Percentiles rank a stretch among this genome's conserved stretches.
phyloP scores from a whole-genome alignment of 768 basidiomycete genomes.

The Serpula lacrymans region DNA sequence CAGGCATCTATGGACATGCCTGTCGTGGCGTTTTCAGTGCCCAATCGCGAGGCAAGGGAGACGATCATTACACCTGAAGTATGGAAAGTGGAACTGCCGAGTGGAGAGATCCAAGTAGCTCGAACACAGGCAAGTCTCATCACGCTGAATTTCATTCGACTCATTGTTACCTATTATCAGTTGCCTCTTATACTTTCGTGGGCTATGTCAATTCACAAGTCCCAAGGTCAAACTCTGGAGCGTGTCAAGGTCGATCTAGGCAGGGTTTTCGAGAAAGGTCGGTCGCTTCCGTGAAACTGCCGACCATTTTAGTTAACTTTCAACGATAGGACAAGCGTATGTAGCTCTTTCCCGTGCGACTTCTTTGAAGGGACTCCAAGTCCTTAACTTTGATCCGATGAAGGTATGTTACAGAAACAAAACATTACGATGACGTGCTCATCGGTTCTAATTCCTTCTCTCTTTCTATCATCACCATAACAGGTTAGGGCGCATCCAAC shows the following conservation, averaged over 20 bases:
- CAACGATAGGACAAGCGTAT: constrained; percentile 73
- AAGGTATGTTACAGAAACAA: constrained; percentile 47
- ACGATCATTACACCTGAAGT: constrained; percentile 63
- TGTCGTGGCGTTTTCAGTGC: constrained; percentile 72
- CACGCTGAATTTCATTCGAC: not conserved
- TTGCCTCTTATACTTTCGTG: constrained; percentile 87
- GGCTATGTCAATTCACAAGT: constrained; percentile 99
- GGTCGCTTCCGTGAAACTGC: constrained; percentile 9
- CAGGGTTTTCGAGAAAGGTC: constrained; percentile 90
- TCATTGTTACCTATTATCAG: constrained; percentile 44
- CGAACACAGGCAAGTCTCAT: constrained; percentile 64
- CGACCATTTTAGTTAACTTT: constrained; percentile 4
- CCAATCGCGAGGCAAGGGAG: constrained; percentile 51
- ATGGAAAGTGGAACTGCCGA: constrained; percentile 89
- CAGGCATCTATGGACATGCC: constrained; percentile 46
- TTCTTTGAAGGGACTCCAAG: constrained; percentile 78
- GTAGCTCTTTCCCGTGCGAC: constrained; percentile 90
- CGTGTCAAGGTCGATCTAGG: constrained; percentile 93
- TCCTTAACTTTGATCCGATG: constrained; percentile 68
- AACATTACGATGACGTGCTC: not conserved
- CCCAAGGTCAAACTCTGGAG: constrained; percentile 94
- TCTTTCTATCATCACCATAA: not conserved
- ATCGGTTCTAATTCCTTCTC: constrained; percentile 10
- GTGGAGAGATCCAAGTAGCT: constrained; percentile 77
- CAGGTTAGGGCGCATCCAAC: constrained; percentile 73